phyloP scores from a whole-genome alignment of 2,329 filamentous ascomycete species.

The Alternaria dauci region DNA sequence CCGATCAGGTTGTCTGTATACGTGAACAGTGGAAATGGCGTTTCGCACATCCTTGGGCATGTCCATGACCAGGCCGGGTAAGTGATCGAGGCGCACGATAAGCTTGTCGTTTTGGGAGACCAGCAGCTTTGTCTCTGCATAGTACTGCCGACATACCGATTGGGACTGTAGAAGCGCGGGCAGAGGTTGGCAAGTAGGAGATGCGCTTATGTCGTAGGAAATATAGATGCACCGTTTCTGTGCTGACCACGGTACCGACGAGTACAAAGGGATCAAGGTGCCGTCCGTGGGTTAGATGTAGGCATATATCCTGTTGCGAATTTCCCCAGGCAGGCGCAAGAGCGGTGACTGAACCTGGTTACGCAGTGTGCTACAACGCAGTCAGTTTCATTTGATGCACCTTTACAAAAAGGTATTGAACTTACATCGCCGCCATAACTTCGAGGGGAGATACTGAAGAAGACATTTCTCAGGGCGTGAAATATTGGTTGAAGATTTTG shows the following conservation, averaged over 20 bases:
- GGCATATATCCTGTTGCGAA: neutral
- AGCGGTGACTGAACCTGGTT: neutral
- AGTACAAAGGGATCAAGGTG: too few species aligned
- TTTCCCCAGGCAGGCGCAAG: neutral
- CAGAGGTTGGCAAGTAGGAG: neutral
- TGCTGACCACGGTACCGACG: too few species aligned
- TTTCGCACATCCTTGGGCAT: neutral
- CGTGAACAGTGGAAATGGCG: neutral
- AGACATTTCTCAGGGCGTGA: neutral
- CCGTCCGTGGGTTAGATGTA: neutral
- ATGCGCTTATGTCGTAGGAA: neutral
- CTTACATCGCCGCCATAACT: neutral
- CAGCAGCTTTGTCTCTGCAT: neutral
- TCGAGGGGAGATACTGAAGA: neutral
- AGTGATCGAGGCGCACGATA: fast-evolving
- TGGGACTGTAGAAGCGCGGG: fast-evolving
- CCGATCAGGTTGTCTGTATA: neutral
- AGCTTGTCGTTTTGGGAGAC: fast-evolving
- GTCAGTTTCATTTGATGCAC: neutral
- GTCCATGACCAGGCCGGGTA: fast-evolving
- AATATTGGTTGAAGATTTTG: fast-evolving
- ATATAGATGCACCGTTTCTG: too few species aligned
- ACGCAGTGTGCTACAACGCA: neutral
- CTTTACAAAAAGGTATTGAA: fast-evolving
- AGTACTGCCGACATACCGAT: neutral